Evolutionary conservation across 495 filamentous ascomycete genomes (phyloP), one percentile per base, ranked within the genome.

Genomic region (Penicillium soppii): DNA sequence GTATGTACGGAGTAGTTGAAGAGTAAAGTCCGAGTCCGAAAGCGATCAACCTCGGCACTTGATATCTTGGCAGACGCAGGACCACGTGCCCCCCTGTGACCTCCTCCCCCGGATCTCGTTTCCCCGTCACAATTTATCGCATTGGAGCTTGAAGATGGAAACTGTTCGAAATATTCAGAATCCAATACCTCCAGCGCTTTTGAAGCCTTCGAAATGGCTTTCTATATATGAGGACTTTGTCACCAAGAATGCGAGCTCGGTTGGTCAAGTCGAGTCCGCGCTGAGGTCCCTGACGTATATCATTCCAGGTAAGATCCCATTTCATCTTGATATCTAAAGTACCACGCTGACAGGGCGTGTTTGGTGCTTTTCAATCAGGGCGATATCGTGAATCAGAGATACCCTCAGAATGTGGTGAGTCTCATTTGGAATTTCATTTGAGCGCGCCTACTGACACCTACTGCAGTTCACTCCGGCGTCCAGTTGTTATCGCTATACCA

Each of bases 401-500:
- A 57, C 86, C 92, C 50, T 96, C 94, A 54, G 94, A 98, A 74
- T 91, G 88, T 45, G 80, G 79, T 82, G 66, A 52, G 76, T 69
- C 22, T 25, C 43, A 26, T 9, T 12, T 25, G 5, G 36, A 26
- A 47, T 56, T 33, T 33, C 19, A 17, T 12, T 48, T n/a, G 50
- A 40, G 38, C 22, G 23, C 13, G n/a, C 19, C 13, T 19, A 17
- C 13, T 21, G 42, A 22, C 46, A 26, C 20, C 46, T 53, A 33
- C 42, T 56, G 12, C 37, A 82, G 80, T 97, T 16, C 91, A 98
- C 60, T 90, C 86, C 33, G 82, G 83, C 49, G 86, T 97, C 26
- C 90, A 95, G 61, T 78, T 98, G 10, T 81, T 98, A 49, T 92
- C 92, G 9, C 79, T 97, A 51, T 97, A 97, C 71, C 92, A 97